Evolutionary conservation across 495 filamentous ascomycete genomes (phyloP), one percentile per base, ranked within the genome.

Genomic region (Hypoxylon lenormandii): DNA sequence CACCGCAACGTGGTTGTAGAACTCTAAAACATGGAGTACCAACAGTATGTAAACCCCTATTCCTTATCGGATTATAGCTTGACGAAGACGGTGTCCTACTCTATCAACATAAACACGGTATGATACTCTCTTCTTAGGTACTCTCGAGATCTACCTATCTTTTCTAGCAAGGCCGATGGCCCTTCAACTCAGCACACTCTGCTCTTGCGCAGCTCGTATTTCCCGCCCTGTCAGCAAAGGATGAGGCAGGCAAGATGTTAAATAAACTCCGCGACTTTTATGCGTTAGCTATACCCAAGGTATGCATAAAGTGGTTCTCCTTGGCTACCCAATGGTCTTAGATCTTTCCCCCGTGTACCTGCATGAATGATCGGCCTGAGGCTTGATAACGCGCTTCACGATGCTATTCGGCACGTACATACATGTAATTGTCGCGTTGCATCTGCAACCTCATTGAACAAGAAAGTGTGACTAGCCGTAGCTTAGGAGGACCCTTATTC

Each of bases 191-290:
- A 58, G 36, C 3, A 5, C 33, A 38, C 19, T 18, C 19, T 47
- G 45, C 42, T 37, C 23, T 36, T 21, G 52, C 19, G 3, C 28
- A 26, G 52, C 37, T 60, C 46, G 36, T 55, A 37, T 43, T 55
- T 18, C 50, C n/a, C 18, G 15, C 15, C 52, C 6, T 19, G 15
- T 19, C 4, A 36, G 15, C 4, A 7, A 40, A 45, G 16, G 16
- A 45, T 16, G 21, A 18, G 42, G 42, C 28, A 16, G 40, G 28
- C 40, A 8, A 64, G 15, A 22, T 16, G 21, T 37, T 40, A 0
- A 51, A 65, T n/a, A 55, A 55, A 67, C 49, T 67, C 64, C 56
- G 64, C 42, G 21, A 37, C 49, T 15, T 61, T 61, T 30, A 66
- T 66, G 61, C 61, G 38, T 26, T 30, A 61, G 53, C 57, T 52